phyloP scores from a whole-genome alignment of 163 green algal genomes.

The Scenedesmus sp. region DNA sequence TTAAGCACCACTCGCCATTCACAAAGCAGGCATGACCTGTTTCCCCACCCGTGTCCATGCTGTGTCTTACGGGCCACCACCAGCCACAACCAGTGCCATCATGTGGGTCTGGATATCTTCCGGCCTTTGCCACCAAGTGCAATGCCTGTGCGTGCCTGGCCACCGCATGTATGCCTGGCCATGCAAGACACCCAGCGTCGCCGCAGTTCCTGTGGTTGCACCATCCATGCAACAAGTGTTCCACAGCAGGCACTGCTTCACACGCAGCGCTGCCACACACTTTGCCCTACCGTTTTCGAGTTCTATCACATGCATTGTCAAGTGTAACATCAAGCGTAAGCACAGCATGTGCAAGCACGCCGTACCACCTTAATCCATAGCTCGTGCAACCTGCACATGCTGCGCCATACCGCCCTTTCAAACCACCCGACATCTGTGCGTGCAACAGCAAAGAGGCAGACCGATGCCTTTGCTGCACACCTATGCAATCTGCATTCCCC shows the following conservation, averaged over 20 bases:
- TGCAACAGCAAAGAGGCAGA: neutral
- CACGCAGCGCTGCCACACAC: neutral
- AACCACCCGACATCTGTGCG: neutral
- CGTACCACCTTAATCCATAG: neutral
- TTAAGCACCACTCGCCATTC: too few relatives aligned
- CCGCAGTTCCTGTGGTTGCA: neutral
- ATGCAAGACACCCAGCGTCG: neutral
- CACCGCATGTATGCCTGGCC: neutral
- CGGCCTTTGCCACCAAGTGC: too few relatives aligned
- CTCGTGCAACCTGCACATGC: neutral
- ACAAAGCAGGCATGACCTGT: too few relatives aligned
- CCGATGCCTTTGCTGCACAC: neutral
- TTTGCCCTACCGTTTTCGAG: neutral
- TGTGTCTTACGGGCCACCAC: too few relatives aligned
- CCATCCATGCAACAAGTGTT: neutral
- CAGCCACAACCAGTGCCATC: too few relatives aligned
- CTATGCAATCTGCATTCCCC: neutral
- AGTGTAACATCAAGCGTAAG: neutral
- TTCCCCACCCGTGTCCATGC: too few relatives aligned
- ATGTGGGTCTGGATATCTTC: too few relatives aligned
- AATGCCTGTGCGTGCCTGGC: too few relatives aligned
- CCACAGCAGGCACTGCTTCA: neutral
- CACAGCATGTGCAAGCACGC: neutral
- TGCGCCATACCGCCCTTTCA: neutral
- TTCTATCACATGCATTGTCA: neutral